Base-by-base conservation (phyloP, 2,329 filamentous ascomycete species). In the Claviceps humidiphila region DNA sequence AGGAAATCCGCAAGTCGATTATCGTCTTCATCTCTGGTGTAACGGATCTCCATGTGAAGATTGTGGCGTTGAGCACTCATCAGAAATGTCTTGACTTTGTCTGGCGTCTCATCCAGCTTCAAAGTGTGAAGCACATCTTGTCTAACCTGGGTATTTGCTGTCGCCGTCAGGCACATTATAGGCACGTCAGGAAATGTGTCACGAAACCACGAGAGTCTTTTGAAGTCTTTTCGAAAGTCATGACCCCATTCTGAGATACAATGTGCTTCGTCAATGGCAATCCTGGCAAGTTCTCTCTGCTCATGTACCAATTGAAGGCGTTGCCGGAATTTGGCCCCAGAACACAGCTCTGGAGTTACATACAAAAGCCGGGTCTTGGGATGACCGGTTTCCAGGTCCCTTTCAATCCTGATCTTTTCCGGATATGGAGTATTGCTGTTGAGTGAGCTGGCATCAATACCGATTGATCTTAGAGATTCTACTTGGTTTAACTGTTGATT, bases 171-270 rank as follows among this genome's bases (percentile, higher is more conserved):
- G 57, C 89, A 95, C 67, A 93, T 95, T 56, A 97, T 85, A 4
- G 91, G 90, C 0, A 96, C 87, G 52, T 86, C 78, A 0, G 89
- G 87, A 58, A 93, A 89, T 5, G 82, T 82, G 48, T 81, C 76
- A 59, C 87, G 84, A 71, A 97, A 93, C 82, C 88, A 96, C 2
- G 80, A 84, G 6, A 97, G 76, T 20, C 85, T 80, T 63, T 93
- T 89, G 68, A 95, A 97, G 53, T 89, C 87, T 39, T 84, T 87
- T n/a, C 91, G 85, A 64, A 97, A 97, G 66, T 97, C 91, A 65
- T 97, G 90, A 1, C 91, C 91, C 91, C 91, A 96, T 81, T 96
- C 90, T 24, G 88, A 95, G 59, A 97, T 95, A 66, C 91, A 97
- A 66, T 97, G 91, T 2, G 91, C 91, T 70, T 97, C 91, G 63